phyloP scores from a whole-genome alignment of 371 early-diverging fungal species.

The Mitosporidium daphniae region DNA sequence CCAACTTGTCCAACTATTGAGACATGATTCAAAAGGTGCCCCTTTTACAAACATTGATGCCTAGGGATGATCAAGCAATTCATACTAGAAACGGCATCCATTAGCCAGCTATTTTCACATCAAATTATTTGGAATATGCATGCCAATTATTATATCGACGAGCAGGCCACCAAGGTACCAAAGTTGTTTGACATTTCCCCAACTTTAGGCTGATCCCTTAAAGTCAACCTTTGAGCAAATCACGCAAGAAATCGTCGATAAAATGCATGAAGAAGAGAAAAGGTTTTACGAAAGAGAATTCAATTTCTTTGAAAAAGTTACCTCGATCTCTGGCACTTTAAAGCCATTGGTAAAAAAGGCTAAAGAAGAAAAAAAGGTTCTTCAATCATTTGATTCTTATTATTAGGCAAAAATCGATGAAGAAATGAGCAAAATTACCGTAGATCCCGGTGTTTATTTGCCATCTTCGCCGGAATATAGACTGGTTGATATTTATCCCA shows the following conservation, averaged over 20 bases:
- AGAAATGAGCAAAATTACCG: constrained; percentile 57
- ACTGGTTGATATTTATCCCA: constrained; percentile 68
- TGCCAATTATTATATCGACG: constrained; percentile 73
- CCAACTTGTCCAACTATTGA: constrained; percentile 84
- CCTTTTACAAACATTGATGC: background rate
- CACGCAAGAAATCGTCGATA: constrained; percentile 24
- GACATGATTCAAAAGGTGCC: constrained; percentile 26
- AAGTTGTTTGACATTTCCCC: constrained; percentile 1
- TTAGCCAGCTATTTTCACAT: constrained; percentile 77
- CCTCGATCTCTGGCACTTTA: constrained; percentile 72
- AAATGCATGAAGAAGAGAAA: constrained; percentile 39
- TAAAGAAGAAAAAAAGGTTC: constrained; percentile 51
- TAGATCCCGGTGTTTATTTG: constrained; percentile 80
- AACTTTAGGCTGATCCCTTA: constrained; percentile 19
- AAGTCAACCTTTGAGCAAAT: constrained; percentile 53
- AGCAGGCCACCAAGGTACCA: constrained; percentile 11
- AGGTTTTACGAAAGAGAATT: constrained; percentile 70
- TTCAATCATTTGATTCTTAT: too few species aligned
- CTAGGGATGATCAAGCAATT: constrained; percentile 14
- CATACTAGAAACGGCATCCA: constrained; percentile 50
- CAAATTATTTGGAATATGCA: constrained; percentile 99
- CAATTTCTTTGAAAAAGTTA: constrained; percentile 59
- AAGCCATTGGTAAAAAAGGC: constrained; percentile 45
- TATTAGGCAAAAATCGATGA: constrained; percentile 97
- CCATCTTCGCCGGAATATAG: constrained; percentile 82